Conservation (phyloP, 805 yeast species). For the Candida quercuum region DNA sequence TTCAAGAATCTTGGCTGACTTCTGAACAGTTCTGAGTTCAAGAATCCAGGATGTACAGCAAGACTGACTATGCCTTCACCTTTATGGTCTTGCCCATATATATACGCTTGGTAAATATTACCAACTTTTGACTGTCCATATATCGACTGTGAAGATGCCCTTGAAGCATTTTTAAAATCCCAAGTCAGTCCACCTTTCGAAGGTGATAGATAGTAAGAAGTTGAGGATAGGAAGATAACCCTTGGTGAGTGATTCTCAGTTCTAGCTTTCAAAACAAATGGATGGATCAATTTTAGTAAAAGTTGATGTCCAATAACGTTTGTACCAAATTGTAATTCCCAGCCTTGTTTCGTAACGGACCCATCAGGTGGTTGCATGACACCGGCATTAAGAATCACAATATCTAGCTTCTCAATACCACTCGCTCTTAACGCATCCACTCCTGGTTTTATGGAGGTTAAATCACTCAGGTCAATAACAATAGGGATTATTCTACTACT, state of each 20-base stretch:
- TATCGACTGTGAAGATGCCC: not conserved
- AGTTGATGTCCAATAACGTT: constrained; percentile 42
- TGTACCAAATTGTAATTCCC: constrained; percentile 40
- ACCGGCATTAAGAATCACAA: constrained; percentile 40
- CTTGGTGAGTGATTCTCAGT: constrained; percentile 27
- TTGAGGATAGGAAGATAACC: constrained; percentile 41
- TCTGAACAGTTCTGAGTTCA: constrained; percentile 31
- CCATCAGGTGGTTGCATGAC: constrained; percentile 35
- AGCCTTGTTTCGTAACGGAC: constrained; percentile 36
- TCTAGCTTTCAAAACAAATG: constrained; percentile 31
- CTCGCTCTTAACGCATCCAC: constrained; percentile 21
- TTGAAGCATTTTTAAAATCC: constrained; percentile 22
- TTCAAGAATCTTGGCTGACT: constrained; percentile 4
- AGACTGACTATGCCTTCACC: constrained; percentile 28
- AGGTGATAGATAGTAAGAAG: constrained; percentile 29
- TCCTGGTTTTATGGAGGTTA: constrained; percentile 35
- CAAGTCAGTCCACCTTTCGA: constrained; percentile 29
- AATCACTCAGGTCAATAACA: constrained; percentile 33
- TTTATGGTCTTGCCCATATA: constrained; percentile 30
- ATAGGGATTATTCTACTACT: constrained; percentile 20
- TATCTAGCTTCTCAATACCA: constrained; percentile 25
- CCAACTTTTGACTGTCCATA: constrained; percentile 42
- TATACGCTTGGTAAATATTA: constrained; percentile 29
- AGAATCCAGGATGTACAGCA: constrained; percentile 37
- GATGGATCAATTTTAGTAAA: constrained; percentile 34